These are phyloP conservation scores for Ganoderma leucocontextum DNA, from an alignment of 1,284 basidiomycete species.

Conservation along the genomic window DNA sequence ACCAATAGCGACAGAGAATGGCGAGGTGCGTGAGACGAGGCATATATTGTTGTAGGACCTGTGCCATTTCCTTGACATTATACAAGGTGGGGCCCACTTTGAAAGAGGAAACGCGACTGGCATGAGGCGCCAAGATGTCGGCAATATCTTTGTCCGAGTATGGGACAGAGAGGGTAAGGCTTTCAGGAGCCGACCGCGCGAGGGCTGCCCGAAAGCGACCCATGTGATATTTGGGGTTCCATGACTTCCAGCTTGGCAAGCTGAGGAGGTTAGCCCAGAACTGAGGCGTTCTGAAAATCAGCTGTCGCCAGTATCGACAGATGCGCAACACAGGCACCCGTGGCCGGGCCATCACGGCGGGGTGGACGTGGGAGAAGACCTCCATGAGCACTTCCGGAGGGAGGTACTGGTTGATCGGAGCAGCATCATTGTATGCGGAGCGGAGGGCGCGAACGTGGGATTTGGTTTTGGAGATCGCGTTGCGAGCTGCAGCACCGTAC, in stretches of 20 bases:
- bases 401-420: constrained; percentile 1
- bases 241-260: not conserved
- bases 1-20: too few relatives aligned
- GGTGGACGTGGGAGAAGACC: constrained; percentile 1
- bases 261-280: constrained; percentile 12
- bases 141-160: too few relatives aligned
- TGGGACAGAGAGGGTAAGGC: not conserved
- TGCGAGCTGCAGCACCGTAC: not conserved
- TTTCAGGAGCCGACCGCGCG: not conserved
- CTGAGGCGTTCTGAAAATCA: not conserved
- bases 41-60: not conserved
- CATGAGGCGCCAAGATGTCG: not conserved
- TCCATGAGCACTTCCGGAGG: constrained; percentile 8
- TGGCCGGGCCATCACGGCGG: not conserved
- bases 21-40: not conserved
- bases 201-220: not conserved
- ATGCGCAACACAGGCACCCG: not conserved
- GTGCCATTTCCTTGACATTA: too few relatives aligned
- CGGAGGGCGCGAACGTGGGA: constrained; percentile 5
- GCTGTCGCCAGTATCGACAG: not conserved
- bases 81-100: not conserved
- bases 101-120: not conserved
- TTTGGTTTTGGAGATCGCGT: not conserved
- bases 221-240: not conserved
- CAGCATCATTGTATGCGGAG: constrained; percentile 2